Evolutionary conservation across 169 alveolate genomes (phyloP), one percentile per base, ranked within the genome.

Genomic region (Hammondia hammondi): DNA sequence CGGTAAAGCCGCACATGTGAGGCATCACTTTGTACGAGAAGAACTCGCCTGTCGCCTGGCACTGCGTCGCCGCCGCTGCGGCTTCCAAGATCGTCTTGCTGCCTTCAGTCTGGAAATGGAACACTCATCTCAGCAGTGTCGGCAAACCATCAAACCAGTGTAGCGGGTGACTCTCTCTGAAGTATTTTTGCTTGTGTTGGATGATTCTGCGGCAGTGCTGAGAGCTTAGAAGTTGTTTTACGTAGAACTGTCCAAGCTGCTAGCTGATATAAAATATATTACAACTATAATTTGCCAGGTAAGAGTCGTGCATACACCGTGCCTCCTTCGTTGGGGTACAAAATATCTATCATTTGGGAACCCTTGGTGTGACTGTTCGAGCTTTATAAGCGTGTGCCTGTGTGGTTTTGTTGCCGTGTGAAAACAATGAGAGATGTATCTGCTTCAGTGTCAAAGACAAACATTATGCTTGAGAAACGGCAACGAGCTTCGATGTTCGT

Each of bases 41-140:
- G 90, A 32, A 45, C 32, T 37, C 73, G 72, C 94, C 94, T 29
- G 89, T 90, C 35, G 45, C 88, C 77, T n/a, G 43, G 88, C 94
- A 90, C 19, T 81, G 87, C 57, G 81, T 81, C 10, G 88, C 94
- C 17, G 52, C 77, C 39, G 88, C 45, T 90, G 94, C 94, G 19
- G 94, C 94, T 12, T 72, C 88, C 71, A 90, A 72, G 32, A 90
- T 37, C 35, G 37, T 52, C 71, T 81, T 77, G 81, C 87, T 37
- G 88, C 71, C 94, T 39, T 90, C 94, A 19, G 67, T 72, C 94
- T 90, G 88, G 52, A 27, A 89, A 46, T 37, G 19, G 87, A 39
- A 71, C 45, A 85, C 29, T 21, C 27, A 46, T n/a, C 61, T 52
- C 61, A 14, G 61, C 19, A 52, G 24, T 52, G 37, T 29, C 2